Base-by-base conservation (phyloP, 1,284 basidiomycete genomes). In the Tilletia horrida region DNA sequence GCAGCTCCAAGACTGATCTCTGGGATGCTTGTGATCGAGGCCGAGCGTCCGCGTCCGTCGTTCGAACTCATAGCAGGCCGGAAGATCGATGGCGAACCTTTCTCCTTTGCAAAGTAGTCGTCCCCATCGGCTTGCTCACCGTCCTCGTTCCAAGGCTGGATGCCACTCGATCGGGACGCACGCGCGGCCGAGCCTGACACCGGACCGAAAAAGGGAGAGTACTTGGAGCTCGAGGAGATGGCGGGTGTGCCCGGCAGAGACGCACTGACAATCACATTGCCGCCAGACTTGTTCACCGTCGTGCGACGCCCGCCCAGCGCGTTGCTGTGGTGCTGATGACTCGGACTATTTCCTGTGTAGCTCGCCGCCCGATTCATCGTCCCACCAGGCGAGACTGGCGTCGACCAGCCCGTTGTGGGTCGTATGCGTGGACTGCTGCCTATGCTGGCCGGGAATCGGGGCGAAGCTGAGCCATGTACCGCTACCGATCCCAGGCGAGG, bases 1-100 rank as follows among this genome's bases (percentile, higher is more conserved):
- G 55, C 29, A 11, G 55, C 55, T 7, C 55, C 55, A 25, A 59
- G 29, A 29, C 55, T 59, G 55, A 59, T 25, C 55, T 59, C 55
- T n/a, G 55, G 55, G 9, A 59, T n/a, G 13, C 55, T 59, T 27
- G 55, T 31, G 16, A 59, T 21, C 29, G 55, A 59, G 14, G 55
- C 27, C 55, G 55, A 31, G 18, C 55, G 27, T 18, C 14, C 31
- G 14, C 55, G 55, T n/a, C 55, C n/a, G 25, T 52, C 50, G 35
- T 4, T 4, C 35, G 35, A 40, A 11, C 4, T 11, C 4, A 40
- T 6, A 11, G 6, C 35, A 40, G 35, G 11, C 35, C 35, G 4
- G 35, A 11, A 40, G 6, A 40, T 40, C 11, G 35, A 40, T 40
- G 35, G 35, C 35, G 35, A 40, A 40, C 35, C 35, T 40, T 40